phyloP scores from a whole-genome alignment of 352 stramenopile species.

The Globisporangium echinulatum region DNA sequence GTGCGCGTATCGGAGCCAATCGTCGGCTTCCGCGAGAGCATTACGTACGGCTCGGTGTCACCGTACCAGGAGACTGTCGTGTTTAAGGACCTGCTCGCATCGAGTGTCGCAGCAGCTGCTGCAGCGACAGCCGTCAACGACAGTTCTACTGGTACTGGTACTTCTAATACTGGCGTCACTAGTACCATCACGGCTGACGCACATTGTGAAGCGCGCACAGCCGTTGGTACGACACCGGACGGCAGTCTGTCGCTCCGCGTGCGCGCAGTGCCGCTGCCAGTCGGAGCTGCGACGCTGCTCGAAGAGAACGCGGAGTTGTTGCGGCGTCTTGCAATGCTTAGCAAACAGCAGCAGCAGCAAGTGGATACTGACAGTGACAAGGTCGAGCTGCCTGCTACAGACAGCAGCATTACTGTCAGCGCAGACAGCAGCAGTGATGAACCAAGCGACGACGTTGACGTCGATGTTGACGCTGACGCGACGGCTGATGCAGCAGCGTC shows the following conservation, averaged over 20 bases:
- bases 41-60: slow-evolving; percentile 53
- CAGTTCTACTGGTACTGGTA: too few relatives aligned
- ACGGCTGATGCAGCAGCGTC: too few relatives aligned
- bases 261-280: slow-evolving; percentile 68
- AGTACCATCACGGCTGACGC: too few relatives aligned
- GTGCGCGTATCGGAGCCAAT: slow-evolving; percentile 82
- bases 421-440: neutral
- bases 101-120: slow-evolving; percentile 13
- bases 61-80: slow-evolving; percentile 63
- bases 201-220: slow-evolving; percentile 23
- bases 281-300: slow-evolving; percentile 53
- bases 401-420: too few relatives aligned
- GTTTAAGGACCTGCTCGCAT: slow-evolving; percentile 56
- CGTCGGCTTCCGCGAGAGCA: slow-evolving; percentile 87
- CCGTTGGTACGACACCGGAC: slow-evolving; percentile 62
- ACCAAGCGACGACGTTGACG: neutral
- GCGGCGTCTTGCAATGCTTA: slow-evolving; percentile 25
- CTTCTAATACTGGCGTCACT: too few relatives aligned
- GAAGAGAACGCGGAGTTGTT: slow-evolving; percentile 61
- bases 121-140: slow-evolving; percentile 9
- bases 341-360: slow-evolving; percentile 19
- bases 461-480: neutral
- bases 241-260: slow-evolving; percentile 69
- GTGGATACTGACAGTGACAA: neutral
- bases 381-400: neutral